Percentiles rank a stretch among this genome's conserved stretches.
Evolutionary conservation across 345 rosid genomes (phyloP).

Genomic region (Hypericum perforatum): DNA sequence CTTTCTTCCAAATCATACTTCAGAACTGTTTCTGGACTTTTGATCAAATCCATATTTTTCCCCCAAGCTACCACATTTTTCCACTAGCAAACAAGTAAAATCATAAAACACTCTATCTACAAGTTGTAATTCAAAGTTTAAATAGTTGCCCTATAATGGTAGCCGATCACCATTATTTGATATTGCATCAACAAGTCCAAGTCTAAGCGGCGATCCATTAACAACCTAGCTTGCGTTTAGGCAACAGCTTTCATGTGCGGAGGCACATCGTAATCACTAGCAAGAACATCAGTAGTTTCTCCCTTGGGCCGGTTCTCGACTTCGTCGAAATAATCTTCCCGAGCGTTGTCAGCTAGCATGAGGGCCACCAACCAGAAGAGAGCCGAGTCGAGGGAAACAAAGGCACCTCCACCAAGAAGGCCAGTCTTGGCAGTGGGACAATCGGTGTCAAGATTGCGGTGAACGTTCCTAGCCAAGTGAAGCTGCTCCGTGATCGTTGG

Average conservation of each 20-base stretch:
- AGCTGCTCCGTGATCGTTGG: constrained; percentile 73
- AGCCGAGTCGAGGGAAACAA: constrained; percentile 63
- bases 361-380: constrained; percentile 74
- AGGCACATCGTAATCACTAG: constrained; percentile 1
- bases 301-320: constrained; percentile 18
- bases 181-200: too few species aligned
- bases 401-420: constrained; percentile 74
- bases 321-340: constrained; percentile 76
- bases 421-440: constrained; percentile 89
- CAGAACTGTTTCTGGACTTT: too few species aligned
- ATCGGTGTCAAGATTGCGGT: constrained; percentile 29
- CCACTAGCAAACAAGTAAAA: too few species aligned
- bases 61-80: too few species aligned
- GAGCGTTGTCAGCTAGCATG: constrained; percentile 68
- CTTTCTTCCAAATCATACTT: too few species aligned
- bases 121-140: too few species aligned
- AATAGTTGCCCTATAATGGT: too few species aligned
- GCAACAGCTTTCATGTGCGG: constrained; percentile 11
- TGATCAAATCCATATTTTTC: too few species aligned
- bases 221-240: too few species aligned
- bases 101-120: too few species aligned
- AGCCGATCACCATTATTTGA: too few species aligned
- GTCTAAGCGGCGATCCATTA: too few species aligned
- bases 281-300: constrained; percentile 2
- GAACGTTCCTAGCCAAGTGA: constrained; percentile 51